Base-by-base conservation (phyloP, 2,329 filamentous ascomycete species). In the Polychaeton citri region DNA sequence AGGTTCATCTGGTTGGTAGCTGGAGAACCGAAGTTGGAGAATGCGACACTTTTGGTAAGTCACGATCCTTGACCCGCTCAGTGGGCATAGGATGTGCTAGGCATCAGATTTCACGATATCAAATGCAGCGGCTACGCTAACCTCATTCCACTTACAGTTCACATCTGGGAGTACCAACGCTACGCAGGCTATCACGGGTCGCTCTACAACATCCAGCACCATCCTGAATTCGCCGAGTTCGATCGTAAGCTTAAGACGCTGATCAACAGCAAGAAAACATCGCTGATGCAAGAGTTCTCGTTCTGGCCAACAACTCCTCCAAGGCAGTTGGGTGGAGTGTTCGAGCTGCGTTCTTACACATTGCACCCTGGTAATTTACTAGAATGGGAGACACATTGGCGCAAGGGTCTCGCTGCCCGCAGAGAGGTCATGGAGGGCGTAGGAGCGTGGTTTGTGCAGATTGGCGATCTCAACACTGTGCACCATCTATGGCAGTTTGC, bases 401-500 rank as follows among this genome's bases (percentile, higher is more conserved):
- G 92, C 42, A 78, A 84, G 45, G 90, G 90, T 18, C 72, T 98
- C 37, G 82, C 83, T 61, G 90, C 90, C 2, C 76, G 90, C 35
- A 76, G 86, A 34, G 86, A 96, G 62, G 88, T 96, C 37, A 98
- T 98, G 90, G 90, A 98, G 62, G 85, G 85, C 5, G 43, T 43
- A 8, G 87, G 88, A 20, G 90, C 90, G 5, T 98, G 90, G 90
- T 98, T 98, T 53, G 88, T 95, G 28, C 90, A 98, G 65, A 88
- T 98, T 52, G 90, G 90, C 42, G 88, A 95, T 36, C 70, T 98
- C 44, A 98, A 98, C 66, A 95, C 86, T 0, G 90, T 98, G 21
- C 87, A 98, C 60, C 88, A 96, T 58, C 71, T 98, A 16, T 98
- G 90, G 90, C 90, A 98, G 58, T 98, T 96, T 66, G 87, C 88